A percentile compares a stretch with the other conserved stretches of the same genome.
Evolutionary conservation across 257 asterid genomes (phyloP).

Genomic region (Fraxinus quadrangulata): DNA sequence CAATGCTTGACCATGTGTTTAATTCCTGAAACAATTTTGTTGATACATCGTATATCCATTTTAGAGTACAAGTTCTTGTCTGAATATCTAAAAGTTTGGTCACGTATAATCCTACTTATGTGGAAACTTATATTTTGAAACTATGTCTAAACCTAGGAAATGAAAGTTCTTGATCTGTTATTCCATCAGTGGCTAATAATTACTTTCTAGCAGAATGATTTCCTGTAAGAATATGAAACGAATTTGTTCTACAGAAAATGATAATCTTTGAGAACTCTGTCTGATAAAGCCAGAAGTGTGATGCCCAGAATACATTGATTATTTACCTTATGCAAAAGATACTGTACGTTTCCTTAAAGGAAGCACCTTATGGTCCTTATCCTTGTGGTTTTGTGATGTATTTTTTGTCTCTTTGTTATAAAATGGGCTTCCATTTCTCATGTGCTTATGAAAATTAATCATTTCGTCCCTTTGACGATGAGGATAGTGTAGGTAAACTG

Average conservation of each 20-base stretch:
- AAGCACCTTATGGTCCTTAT: neutral
- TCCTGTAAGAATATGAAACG: neutral
- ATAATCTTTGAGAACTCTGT: neutral
- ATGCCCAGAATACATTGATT: neutral
- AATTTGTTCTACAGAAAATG: neutral
- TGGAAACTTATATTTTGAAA: neutral
- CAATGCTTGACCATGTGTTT: neutral
- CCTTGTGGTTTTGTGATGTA: neutral
- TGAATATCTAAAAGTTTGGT: neutral
- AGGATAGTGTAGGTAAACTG: neutral
- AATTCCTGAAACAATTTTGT: conserved; percentile 1
- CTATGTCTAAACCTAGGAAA: neutral
- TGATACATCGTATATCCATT: neutral
- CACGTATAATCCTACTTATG: neutral
- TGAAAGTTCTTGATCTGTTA: neutral
- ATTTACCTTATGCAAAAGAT: neutral
- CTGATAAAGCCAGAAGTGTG: neutral
- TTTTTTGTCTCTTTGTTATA: neutral
- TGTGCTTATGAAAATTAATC: conserved; percentile 3
- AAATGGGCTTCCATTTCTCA: neutral
- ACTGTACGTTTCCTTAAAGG: neutral
- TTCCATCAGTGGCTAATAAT: neutral
- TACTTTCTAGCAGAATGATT: neutral
- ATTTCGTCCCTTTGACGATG: neutral
- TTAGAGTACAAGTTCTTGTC: neutral